Conservation (phyloP, 2,329 filamentous ascomycete genomes). For the Aspergillus oerlinghausenensis region DNA sequence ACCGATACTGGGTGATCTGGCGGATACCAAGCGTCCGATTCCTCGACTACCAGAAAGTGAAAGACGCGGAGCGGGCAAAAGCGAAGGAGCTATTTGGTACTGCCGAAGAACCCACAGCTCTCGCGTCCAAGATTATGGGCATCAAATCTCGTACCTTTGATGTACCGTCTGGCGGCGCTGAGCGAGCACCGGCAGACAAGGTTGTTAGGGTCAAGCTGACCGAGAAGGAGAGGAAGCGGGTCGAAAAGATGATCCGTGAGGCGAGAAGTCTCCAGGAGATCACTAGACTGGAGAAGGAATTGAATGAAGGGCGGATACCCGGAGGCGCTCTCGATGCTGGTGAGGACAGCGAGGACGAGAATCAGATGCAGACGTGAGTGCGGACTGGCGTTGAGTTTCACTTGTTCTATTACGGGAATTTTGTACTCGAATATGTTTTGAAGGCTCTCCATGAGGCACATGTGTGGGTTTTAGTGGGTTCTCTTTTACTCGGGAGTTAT, state of each 20-base stretch:
- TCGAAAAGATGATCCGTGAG: conserved; percentile 82
- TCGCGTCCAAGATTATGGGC: conserved; percentile 80
- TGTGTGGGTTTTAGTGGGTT: background rate
- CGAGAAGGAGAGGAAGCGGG: conserved; percentile 76
- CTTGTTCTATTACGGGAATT: background rate
- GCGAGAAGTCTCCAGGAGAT: conserved; percentile 90
- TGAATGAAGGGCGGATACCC: conserved; percentile 84
- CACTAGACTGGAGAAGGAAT: conserved; percentile 79
- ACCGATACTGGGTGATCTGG: conserved; percentile 89
- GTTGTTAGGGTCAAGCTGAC: conserved; percentile 79
- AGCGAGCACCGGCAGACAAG: conserved; percentile 48
- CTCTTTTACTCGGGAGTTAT: background rate
- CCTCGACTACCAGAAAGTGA: conserved; percentile 89
- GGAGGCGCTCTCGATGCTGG: conserved; percentile 49
- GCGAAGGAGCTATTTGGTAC: conserved; percentile 82
- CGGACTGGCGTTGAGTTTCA: background rate
- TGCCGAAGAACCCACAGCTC: conserved; percentile 66
- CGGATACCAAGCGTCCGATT: conserved; percentile 79
- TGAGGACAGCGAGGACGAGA: conserved; percentile 28
- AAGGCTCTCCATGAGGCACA: background rate
- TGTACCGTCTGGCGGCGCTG: conserved; percentile 35
- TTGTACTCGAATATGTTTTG: background rate
- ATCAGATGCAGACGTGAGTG: conserved; percentile 36
- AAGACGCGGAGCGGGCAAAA: conserved; percentile 72
- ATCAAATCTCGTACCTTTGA: conserved; percentile 75